Evolutionary conservation across 2,329 filamentous ascomycete species (phyloP).

Genomic region (Acephala macrosclerotiorum): DNA sequence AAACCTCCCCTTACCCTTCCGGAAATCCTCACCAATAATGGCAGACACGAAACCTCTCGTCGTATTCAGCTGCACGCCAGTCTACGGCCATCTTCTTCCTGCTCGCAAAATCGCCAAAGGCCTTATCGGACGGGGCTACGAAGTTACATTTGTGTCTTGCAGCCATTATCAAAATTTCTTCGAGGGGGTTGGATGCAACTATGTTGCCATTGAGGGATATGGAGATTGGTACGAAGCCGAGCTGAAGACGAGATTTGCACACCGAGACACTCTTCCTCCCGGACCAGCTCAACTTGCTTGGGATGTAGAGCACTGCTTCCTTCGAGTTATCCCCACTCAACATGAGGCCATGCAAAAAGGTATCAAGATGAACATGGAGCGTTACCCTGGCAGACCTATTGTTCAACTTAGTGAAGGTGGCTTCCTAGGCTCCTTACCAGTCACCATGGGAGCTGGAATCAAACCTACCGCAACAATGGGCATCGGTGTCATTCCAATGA

Average conservation of each 20-base stretch:
- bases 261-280: constrained; percentile 31
- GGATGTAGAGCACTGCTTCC: constrained; percentile 46
- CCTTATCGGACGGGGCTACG: constrained; percentile 48
- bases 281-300: constrained; percentile 43
- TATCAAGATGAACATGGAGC: constrained; percentile 45
- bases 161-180: constrained; percentile 46
- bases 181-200: constrained; percentile 48
- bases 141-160: constrained; percentile 51
- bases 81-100: constrained; percentile 34
- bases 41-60: constrained; percentile 28
- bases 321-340: constrained; percentile 44
- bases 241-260: constrained; percentile 34
- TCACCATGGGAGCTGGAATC: constrained; percentile 49
- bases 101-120: constrained; percentile 30
- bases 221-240: constrained; percentile 40
- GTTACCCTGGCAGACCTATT: constrained; percentile 48
- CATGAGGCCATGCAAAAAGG: constrained; percentile 45
- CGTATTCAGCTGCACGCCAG: constrained; percentile 24
- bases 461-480: constrained; percentile 47
- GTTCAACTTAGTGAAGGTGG: constrained; percentile 53
- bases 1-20: neutral
- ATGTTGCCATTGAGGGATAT: constrained; percentile 42
- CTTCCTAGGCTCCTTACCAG: constrained; percentile 49
- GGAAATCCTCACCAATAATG: constrained; percentile 10
- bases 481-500: constrained; percentile 49